These are phyloP conservation scores for Chamaecrista fasciculata DNA, from an alignment of 306 rosid species.

Conservation along the genomic window DNA sequence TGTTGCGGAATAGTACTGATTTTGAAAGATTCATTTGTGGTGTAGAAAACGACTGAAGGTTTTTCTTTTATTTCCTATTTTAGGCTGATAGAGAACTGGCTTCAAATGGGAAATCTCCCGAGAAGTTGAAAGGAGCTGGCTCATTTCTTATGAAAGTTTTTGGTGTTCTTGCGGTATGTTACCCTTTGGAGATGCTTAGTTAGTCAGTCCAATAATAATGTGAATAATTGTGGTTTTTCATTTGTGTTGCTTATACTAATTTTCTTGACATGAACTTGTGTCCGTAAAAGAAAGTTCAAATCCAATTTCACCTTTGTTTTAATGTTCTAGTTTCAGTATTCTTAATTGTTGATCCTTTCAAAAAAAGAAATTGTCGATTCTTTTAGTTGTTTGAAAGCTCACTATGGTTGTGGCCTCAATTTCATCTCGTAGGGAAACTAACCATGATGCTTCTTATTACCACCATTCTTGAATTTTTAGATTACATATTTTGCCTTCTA, in stretches of 20 bases:
- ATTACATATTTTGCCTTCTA: background rate
- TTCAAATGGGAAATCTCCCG: constrained; percentile 78
- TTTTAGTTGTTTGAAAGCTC: background rate
- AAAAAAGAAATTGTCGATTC: background rate
- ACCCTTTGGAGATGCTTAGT: background rate
- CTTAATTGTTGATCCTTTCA: background rate
- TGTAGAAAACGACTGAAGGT: background rate
- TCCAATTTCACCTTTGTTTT: background rate
- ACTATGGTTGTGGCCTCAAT: background rate
- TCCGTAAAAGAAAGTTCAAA: constrained; percentile 8
- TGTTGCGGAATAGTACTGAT: background rate
- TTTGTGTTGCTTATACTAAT: background rate
- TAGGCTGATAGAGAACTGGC: constrained; percentile 85
- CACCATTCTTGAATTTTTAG: background rate
- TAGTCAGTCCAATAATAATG: background rate
- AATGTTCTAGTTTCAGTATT: background rate
- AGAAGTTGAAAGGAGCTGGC: constrained; percentile 95
- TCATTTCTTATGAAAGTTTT: constrained; percentile 96
- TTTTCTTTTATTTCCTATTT: background rate
- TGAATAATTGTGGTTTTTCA: background rate
- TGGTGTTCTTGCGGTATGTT: constrained; percentile 90
- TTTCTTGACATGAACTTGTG: background rate
- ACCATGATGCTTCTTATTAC: background rate
- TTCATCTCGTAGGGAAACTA: background rate
- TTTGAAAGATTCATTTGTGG: background rate